Evolutionary conservation across 106 monocot species (phyloP).

Genomic region (Narthecium ossifragum): DNA sequence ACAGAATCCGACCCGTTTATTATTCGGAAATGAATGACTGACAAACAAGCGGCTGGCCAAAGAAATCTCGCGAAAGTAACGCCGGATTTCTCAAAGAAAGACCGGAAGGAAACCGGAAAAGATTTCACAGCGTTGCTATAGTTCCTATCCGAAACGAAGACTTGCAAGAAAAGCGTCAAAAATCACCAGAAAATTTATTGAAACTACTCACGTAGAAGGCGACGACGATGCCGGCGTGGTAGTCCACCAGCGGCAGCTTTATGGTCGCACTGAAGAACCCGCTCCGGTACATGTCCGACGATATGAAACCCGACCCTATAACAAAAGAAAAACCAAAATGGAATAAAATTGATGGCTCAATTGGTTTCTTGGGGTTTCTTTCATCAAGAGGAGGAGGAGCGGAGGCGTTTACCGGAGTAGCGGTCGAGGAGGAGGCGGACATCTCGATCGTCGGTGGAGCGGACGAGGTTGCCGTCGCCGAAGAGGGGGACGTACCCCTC

Average conservation of each 20-base stretch:
- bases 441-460: conserved; percentile 25
- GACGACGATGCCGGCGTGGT: conserved; percentile 65
- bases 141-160: not conserved
- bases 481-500: conserved; percentile 55
- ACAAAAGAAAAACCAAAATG: not conserved
- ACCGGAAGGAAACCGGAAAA: no score
- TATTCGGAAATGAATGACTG: not conserved
- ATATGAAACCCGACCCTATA: conserved; percentile 62
- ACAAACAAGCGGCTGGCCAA: not conserved
- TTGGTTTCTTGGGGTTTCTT: no score
- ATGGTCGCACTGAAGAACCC: conserved; percentile 68
- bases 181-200: not conserved
- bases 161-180: not conserved
- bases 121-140: not conserved
- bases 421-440: conserved; percentile 62
- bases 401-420: conserved; percentile 24
- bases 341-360: not conserved
- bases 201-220: conserved; percentile 57
- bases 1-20: not conserved
- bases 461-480: conserved; percentile 56
- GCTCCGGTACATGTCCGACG: conserved; percentile 40
- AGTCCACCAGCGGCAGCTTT: conserved; percentile 58
- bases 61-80: not conserved
- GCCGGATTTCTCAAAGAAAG: not conserved
- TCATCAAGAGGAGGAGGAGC: not conserved